Evolutionary conservation across 2,329 filamentous ascomycete genomes (phyloP).

Genomic region (Trichoderma sp.): DNA sequence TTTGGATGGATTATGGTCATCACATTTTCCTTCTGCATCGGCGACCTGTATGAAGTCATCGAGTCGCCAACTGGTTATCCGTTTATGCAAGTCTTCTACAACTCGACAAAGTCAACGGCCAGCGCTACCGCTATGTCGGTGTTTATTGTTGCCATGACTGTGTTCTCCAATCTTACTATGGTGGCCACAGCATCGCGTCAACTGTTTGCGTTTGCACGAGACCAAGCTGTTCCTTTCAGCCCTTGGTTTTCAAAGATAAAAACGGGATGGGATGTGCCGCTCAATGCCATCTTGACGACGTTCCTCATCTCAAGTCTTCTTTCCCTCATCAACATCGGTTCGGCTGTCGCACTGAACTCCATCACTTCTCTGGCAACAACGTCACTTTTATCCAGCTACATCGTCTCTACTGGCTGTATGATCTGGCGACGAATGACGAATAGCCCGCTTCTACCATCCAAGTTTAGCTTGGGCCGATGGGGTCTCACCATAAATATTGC

Average conservation of each 20-base stretch:
- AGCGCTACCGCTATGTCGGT: conserved; percentile 47
- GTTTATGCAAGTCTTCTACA: conserved; percentile 57
- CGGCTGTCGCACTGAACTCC: conserved; percentile 25
- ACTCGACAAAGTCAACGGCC: conserved; percentile 41
- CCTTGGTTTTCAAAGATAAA: conserved; percentile 28
- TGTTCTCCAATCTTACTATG: conserved; percentile 49
- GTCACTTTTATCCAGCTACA: not conserved
- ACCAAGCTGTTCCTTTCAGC: conserved; percentile 34
- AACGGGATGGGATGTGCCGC: not conserved
- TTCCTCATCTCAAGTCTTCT: conserved; percentile 30
- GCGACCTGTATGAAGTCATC: conserved; percentile 44
- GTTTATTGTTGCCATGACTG: conserved; percentile 47
- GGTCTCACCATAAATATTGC: not conserved
- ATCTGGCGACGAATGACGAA: not conserved
- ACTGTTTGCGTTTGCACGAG: conserved; percentile 50
- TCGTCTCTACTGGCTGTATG: conserved; percentile 5
- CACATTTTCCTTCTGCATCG: conserved; percentile 53
- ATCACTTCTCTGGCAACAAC: conserved; percentile 6
- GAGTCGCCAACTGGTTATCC: conserved; percentile 50
- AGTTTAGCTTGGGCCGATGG: not conserved
- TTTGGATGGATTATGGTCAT: conserved; percentile 57
- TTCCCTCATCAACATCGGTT: conserved; percentile 36
- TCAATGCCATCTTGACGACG: conserved; percentile 25
- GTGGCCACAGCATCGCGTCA: conserved; percentile 57
- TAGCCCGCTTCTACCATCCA: not conserved